Conservation (phyloP, 495 filamentous ascomycete genomes). For the Penicillium cinerascens region DNA sequence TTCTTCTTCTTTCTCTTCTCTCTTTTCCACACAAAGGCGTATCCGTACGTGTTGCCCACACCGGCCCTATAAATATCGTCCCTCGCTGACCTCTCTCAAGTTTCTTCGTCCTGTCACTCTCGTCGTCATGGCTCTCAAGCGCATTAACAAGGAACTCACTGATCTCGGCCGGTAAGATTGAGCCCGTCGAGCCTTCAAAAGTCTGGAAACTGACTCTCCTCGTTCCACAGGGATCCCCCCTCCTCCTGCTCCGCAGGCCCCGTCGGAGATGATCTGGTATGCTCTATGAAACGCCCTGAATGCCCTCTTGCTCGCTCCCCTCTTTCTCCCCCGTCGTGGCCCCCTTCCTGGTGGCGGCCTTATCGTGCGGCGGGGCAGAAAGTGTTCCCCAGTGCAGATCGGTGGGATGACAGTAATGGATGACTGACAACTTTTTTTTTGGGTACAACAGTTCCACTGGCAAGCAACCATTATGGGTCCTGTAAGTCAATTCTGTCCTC, state of each 20-base stretch:
- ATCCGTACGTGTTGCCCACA: conserved; percentile 23
- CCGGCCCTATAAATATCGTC: not conserved
- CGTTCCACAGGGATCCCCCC: conserved; percentile 75
- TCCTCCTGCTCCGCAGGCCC: conserved; percentile 98
- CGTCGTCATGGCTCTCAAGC: conserved; percentile 90
- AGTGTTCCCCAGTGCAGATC: conserved; percentile 6
- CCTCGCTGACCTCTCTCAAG: conserved; percentile 1
- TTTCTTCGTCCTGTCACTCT: conserved; percentile 15
- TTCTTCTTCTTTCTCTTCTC: conserved; percentile 26
- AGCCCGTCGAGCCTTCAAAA: not conserved
- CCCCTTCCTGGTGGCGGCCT: conserved; percentile 6
- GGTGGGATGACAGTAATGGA: conserved; percentile 4
- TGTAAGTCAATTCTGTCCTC: conserved; percentile 56
- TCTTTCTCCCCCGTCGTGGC: conserved; percentile 4
- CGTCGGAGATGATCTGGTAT: conserved; percentile 95
- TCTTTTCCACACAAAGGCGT: conserved; percentile 34
- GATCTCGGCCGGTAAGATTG: conserved; percentile 90
- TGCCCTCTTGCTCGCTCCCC: conserved; percentile 1
- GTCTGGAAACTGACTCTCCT: conserved; percentile 10
- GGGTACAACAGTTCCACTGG: conserved; percentile 86
- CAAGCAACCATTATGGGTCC: conserved; percentile 99
- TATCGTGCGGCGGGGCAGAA: conserved; percentile 26
- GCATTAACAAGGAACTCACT: conserved; percentile 99
- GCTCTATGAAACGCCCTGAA: conserved; percentile 49
- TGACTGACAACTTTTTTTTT: conserved; percentile 22